phyloP scores from a whole-genome alignment of 192 early-diverging fungal genomes.

The Phlyctochytrium bullatum region DNA sequence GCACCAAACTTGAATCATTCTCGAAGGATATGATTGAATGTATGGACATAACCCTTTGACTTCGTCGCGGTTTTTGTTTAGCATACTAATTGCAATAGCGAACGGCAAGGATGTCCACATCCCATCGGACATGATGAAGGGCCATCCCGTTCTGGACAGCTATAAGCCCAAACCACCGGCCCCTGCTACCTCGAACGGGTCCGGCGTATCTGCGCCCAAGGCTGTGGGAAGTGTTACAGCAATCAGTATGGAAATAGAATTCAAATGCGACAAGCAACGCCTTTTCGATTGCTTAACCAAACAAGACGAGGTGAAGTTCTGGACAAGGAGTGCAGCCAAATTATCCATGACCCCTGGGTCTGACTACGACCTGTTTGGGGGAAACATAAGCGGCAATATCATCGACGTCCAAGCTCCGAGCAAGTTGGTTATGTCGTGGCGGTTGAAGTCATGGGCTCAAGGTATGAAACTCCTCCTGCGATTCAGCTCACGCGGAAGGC shows the following conservation, averaged over 20 bases:
- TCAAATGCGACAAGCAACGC: constrained; percentile 77
- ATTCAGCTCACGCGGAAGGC: constrained; percentile 24
- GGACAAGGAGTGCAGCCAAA: constrained; percentile 75
- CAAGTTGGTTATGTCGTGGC: constrained; percentile 84
- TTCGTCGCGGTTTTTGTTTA: not conserved
- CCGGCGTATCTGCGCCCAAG: constrained; percentile 9
- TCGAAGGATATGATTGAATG: constrained; percentile 68
- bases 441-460: constrained; percentile 69
- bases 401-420: constrained; percentile 66
- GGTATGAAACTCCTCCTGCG: not conserved
- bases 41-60: constrained; percentile 20
- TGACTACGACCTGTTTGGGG: constrained; percentile 78
- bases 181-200: constrained; percentile 19
- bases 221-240: constrained; percentile 42
- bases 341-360: constrained; percentile 61
- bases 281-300: constrained; percentile 82
- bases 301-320: constrained; percentile 63
- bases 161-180: constrained; percentile 55
- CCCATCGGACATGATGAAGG: constrained; percentile 56
- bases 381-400: constrained; percentile 80
- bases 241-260: constrained; percentile 73
- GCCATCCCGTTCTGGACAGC: constrained; percentile 42
- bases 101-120: constrained; percentile 85
- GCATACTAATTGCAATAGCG: constrained; percentile 32
- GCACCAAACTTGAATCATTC: constrained; percentile 64